Conservation (phyloP, 176 grass and related monocot species). For the Aegilops sharonensis region DNA sequence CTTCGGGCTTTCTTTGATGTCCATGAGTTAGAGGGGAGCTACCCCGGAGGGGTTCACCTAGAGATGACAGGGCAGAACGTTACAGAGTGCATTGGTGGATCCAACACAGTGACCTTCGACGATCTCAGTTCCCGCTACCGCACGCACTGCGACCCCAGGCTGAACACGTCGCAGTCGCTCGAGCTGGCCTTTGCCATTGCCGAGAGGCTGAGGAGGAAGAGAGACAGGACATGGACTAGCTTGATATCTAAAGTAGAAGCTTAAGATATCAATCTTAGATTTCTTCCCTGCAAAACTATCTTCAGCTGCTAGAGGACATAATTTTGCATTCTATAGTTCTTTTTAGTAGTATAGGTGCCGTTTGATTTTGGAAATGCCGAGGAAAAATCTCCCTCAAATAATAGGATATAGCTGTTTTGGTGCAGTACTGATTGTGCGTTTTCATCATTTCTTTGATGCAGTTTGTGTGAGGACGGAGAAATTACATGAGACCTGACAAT, state of each 20-base stretch:
- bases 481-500: not conserved
- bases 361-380: not conserved
- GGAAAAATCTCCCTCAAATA: not conserved
- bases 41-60: constrained; percentile 56
- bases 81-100: constrained; percentile 61
- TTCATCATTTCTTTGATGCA: not conserved
- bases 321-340: not conserved
- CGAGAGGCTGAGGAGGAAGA: constrained; percentile 46
- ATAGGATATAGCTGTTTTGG: not conserved
- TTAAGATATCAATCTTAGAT: not conserved
- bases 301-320: not conserved
- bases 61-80: constrained; percentile 77
- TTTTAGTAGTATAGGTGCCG: not conserved
- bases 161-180: constrained; percentile 53
- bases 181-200: constrained; percentile 55
- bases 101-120: constrained; percentile 44
- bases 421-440: not conserved
- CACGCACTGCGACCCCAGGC: constrained; percentile 69
- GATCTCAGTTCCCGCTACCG: constrained; percentile 45
- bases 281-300: not conserved
- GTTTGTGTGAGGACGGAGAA: not conserved
- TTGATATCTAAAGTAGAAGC: not conserved
- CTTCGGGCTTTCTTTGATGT: constrained; percentile 63
- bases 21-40: constrained; percentile 53
- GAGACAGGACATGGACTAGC: constrained; percentile 21